Percentiles rank a stretch among this genome's conserved stretches.
Conservation (phyloP, 495 filamentous ascomycete species). For the Neurospora sp. region DNA sequence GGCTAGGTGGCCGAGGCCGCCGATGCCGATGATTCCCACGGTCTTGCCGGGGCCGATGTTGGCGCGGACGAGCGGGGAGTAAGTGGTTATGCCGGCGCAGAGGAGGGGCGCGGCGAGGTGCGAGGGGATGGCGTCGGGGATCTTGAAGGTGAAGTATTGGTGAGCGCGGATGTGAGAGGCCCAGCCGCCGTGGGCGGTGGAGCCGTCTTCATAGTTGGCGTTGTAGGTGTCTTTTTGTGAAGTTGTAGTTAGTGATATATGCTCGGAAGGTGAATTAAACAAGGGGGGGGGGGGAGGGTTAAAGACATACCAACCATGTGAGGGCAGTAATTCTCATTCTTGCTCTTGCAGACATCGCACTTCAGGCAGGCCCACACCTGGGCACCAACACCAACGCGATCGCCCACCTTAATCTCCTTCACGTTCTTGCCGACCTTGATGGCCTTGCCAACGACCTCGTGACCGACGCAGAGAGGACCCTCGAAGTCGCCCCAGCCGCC, state of each 20-base stretch:
- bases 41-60: conserved; percentile 56
- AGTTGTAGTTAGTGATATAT: too few species aligned
- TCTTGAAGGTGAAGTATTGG: conserved; percentile 67
- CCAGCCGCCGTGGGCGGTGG: conserved; percentile 27
- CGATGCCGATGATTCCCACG: conserved; percentile 60
- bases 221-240: conserved; percentile 20
- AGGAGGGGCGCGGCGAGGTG: conserved; percentile 64
- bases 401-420: conserved; percentile 51
- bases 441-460: conserved; percentile 65
- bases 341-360: conserved; percentile 30
- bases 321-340: conserved; percentile 74
- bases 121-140: conserved; percentile 56
- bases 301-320: conserved; percentile 32
- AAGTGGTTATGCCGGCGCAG: conserved; percentile 69
- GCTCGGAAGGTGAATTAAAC: too few species aligned
- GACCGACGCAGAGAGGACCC: conserved; percentile 62
- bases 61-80: conserved; percentile 54
- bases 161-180: conserved; percentile 58
- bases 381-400: conserved; percentile 72
- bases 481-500: conserved; percentile 63
- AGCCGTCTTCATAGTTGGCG: conserved; percentile 19
- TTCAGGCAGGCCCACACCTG: conserved; percentile 64
- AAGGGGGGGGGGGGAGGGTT: neutral
- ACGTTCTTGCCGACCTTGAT: conserved; percentile 50
- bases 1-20: conserved; percentile 62